phyloP scores from a whole-genome alignment of 495 filamentous ascomycete species.

The Aspergillus haitiensis region DNA sequence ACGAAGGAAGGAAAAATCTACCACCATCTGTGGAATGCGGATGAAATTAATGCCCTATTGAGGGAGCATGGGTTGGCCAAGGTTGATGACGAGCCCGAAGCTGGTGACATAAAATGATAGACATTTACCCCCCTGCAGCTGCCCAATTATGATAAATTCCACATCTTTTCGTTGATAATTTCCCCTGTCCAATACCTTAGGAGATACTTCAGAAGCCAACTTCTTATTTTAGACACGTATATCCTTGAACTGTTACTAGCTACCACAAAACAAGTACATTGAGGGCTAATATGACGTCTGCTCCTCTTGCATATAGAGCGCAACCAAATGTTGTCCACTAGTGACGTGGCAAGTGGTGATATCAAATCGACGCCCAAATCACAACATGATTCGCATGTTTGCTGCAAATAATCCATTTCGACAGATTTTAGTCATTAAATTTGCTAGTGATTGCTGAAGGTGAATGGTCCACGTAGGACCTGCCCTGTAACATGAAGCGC shows the following conservation, averaged over 20 bases:
- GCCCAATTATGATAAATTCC: conserved; percentile 33
- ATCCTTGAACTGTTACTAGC: conserved; percentile 28
- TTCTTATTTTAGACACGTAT: conserved; percentile 26
- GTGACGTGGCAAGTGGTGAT: conserved; percentile 45
- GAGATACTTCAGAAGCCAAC: conserved; percentile 6
- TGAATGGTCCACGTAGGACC: conserved; percentile 41
- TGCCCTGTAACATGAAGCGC: conserved; percentile 10
- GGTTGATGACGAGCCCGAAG: conserved; percentile 74
- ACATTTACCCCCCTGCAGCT: conserved; percentile 12
- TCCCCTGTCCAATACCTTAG: not conserved
- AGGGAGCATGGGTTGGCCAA: conserved; percentile 95
- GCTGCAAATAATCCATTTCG: conserved; percentile 22
- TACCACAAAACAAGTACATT: conserved; percentile 17
- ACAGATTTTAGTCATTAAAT: conserved; percentile 24
- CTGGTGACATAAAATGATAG: conserved; percentile 49
- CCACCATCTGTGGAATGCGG: conserved; percentile 95
- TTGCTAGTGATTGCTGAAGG: conserved; percentile 17
- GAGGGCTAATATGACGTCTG: conserved; percentile 12
- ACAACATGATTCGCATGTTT: conserved; percentile 28
- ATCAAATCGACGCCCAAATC: conserved; percentile 27
- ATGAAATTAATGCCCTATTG: conserved; percentile 91
- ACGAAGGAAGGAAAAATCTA: conserved; percentile 94
- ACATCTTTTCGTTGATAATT: conserved; percentile 24
- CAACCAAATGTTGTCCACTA: conserved; percentile 30
- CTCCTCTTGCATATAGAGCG: conserved; percentile 28